Evolutionary conservation across 805 yeast species (phyloP), one percentile per base, ranked within the genome.

Genomic region (Suhomyces sp.): DNA sequence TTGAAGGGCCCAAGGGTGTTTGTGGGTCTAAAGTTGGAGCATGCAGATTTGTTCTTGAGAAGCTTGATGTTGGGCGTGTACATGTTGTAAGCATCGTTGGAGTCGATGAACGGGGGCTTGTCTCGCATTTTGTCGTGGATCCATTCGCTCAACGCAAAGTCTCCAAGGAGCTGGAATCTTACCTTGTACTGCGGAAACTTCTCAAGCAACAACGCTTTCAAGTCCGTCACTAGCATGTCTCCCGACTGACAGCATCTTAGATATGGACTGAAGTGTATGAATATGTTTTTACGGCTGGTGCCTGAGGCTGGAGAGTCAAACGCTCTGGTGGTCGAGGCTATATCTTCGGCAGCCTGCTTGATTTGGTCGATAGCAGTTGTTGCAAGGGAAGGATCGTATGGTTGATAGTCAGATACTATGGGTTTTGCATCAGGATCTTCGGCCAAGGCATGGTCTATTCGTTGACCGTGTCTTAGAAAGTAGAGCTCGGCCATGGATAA

Each of bases 121-220:
- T 72, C 65, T 49, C 58, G 62, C 79, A 74, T 74, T 36, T 68
- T 66, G 47, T 75, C 79, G 54, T 75, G 80, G 57, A 75, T 65
- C 80, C 80, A 75, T 55, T 75, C 80, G 44, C 74, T 67, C 15
- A 75, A 59, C 10, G 79, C 80, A 67, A 75, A 75, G 57, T 75
- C 80, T 9, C 78, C 74, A 49, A 74, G 59, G 27, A 75, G 63
- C 54, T 71, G 79, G 60, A 69, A 73, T 52, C 72, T 54, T 26
- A 71, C 51, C 56, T 69, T 71, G 49, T 63, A 66, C 46, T 65
- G 57, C 13, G 73, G 75, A 50, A 53, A 66, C 51, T 52, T 52
- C 7, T 53, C 57, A 35, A 54, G 62, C n/a, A 71, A 49, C 42
- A 51, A 45, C 24, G 55, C 50, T 53, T 64, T 67, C 47, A 75